Conservation (phyloP, 2,329 filamentous ascomycete species). For the Clonostachys chloroleuca region DNA sequence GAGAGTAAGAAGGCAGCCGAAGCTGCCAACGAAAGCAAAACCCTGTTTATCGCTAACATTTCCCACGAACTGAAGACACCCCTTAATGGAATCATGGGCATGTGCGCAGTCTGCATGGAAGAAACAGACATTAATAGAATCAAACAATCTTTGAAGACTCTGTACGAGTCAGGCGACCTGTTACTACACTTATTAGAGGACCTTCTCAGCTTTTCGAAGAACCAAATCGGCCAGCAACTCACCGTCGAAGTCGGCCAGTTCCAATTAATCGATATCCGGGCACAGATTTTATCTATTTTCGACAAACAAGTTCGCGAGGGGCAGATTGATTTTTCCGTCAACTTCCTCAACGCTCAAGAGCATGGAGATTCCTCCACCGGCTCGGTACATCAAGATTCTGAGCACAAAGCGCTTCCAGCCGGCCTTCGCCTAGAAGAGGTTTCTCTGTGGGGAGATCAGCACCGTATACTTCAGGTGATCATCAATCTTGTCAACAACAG, state of each 20-base stretch:
- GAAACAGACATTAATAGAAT: slow-evolving; percentile 76
- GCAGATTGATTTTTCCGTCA: slow-evolving; percentile 67
- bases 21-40: slow-evolving; percentile 96
- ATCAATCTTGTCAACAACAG: slow-evolving; percentile 92
- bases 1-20: slow-evolving; percentile 89
- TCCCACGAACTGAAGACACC: slow-evolving; percentile 86
- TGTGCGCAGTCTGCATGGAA: slow-evolving; percentile 90
- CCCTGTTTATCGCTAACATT: slow-evolving; percentile 95
- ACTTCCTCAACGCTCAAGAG: slow-evolving; percentile 47
- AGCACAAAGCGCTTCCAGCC: background rate
- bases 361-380: slow-evolving; percentile 40
- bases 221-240: slow-evolving; percentile 84
- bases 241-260: slow-evolving; percentile 84
- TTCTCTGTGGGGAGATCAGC: slow-evolving; percentile 88
- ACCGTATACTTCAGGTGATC: slow-evolving; percentile 85
- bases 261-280: slow-evolving; percentile 74
- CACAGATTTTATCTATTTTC: slow-evolving; percentile 81
- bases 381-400: background rate
- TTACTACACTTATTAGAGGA: slow-evolving; percentile 84
- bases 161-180: slow-evolving; percentile 72
- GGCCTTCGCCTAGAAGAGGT: slow-evolving; percentile 66
- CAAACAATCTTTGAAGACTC: slow-evolving; percentile 78
- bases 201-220: slow-evolving; percentile 88
- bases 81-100: slow-evolving; percentile 90
- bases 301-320: slow-evolving; percentile 84